Base-by-base conservation (phyloP, 2,329 filamentous ascomycete species). In the Colletotrichum truncatum region DNA sequence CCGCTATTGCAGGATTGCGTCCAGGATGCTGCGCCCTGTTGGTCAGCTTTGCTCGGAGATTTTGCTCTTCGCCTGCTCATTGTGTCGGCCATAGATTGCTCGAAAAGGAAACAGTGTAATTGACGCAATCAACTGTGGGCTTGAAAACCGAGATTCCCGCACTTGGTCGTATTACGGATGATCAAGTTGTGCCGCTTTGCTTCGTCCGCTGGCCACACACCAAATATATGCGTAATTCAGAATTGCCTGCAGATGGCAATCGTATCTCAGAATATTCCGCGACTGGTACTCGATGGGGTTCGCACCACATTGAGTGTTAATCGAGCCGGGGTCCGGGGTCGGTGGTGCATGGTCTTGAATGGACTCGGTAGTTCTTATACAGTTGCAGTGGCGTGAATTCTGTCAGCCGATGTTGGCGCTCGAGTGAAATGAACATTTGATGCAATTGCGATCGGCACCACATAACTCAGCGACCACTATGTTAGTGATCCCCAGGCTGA, bases 361-460 rank as follows among this genome's bases (percentile, higher is more conserved):
- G 32, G 26, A 25, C 26, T 52, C 23, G 39, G 30, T 60, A 28
- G 45, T 26, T 39, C 34, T 36, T 12, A 36, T 36, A 23, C 38
- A 54, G 28, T 25, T 28, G 28, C 16, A 21, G 25, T 25, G 28
- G 51, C n/a, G n/a, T 43, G n/a, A 36, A 12, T 54, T 14, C 7
- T 8, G 51, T 54, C 36, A 32, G 30, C 36, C 28, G 16, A 18
- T n/a, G 25, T 56, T 52, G 32, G 55, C 14, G 16, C 21, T 25
- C 23, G 45, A 14, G 56, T 18, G 18, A 16, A 23, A 30, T 21
- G 26, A 16, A 34, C 14, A 32, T 38, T 32, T n/a, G 25, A 18
- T n/a, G 46, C 61, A n/a, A 60, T 53, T 64, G 30, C 21, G 61
- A 64, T 64, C 61, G 46, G 38, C 61, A 14, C 38, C 45, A 28